Conservation (phyloP, 495 filamentous ascomycete species). For the Penicillium alfredii region DNA sequence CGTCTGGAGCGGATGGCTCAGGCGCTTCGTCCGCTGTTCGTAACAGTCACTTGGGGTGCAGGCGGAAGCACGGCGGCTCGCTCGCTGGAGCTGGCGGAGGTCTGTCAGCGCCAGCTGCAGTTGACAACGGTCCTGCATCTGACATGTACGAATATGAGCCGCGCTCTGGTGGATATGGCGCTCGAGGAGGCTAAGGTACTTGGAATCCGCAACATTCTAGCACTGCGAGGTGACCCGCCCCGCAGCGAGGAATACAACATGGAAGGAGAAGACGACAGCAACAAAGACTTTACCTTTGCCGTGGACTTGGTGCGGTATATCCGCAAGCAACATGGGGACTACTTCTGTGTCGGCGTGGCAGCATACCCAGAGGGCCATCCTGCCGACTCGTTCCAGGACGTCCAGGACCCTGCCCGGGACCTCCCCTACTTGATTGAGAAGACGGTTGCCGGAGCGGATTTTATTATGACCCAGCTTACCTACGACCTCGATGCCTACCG, state of each 20-base stretch:
- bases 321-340: slow-evolving; percentile 74
- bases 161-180: slow-evolving; percentile 76
- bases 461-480: slow-evolving; percentile 99
- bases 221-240: slow-evolving; percentile 89
- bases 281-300: slow-evolving; percentile 82
- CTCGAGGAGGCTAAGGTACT: slow-evolving; percentile 89
- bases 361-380: slow-evolving; percentile 94
- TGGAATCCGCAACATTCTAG: slow-evolving; percentile 90
- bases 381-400: slow-evolving; percentile 75
- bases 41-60: slow-evolving; percentile 97
- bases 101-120: slow-evolving; percentile 85
- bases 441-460: slow-evolving; percentile 85
- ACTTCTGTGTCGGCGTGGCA: slow-evolving; percentile 95
- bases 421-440: slow-evolving; percentile 90
- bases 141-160: slow-evolving; percentile 97
- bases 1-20: slow-evolving; percentile 93
- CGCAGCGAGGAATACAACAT: slow-evolving; percentile 81
- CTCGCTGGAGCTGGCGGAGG: slow-evolving; percentile 89
- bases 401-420: slow-evolving; percentile 74
- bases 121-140: slow-evolving; percentile 94
- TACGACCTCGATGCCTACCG: slow-evolving; percentile 81
- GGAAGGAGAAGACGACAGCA: slow-evolving; percentile 55
- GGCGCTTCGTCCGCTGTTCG: slow-evolving; percentile 84
- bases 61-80: slow-evolving; percentile 86
- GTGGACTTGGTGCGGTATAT: slow-evolving; percentile 91